These are phyloP conservation scores for Acacia acuminata DNA, from an alignment of 306 rosid species.

Conservation along the genomic window DNA sequence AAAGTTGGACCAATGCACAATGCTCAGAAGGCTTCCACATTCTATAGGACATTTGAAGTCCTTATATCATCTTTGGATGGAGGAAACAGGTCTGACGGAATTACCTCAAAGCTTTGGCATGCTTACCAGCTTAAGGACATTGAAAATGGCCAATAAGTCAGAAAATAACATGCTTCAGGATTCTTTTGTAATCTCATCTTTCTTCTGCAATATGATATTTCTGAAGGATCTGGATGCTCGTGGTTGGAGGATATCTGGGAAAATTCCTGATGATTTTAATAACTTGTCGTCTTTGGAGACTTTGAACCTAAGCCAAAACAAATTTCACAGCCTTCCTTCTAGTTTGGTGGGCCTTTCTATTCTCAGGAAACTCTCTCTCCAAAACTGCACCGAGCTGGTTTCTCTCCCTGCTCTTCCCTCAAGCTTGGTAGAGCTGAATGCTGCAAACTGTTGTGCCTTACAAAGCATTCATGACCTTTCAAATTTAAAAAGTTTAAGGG, in stretches of 20 bases:
- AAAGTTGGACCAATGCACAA: conserved; percentile 39
- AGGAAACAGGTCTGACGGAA: conserved; percentile 45
- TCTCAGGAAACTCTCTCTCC: conserved; percentile 41
- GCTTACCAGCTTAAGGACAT: conserved; percentile 55
- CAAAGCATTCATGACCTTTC: conserved; percentile 57
- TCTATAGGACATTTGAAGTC: conserved; percentile 59
- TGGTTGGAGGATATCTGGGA: conserved; percentile 55
- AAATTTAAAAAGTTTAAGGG: conserved; percentile 43
- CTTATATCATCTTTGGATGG: conserved; percentile 47
- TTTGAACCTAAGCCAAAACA: conserved; percentile 46
- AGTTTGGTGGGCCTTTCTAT: conserved; percentile 54
- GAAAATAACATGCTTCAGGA: not conserved
- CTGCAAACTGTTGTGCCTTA: conserved; percentile 50
- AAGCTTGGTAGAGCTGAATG: conserved; percentile 45
- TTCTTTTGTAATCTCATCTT: conserved; percentile 39
- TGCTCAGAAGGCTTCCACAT: conserved; percentile 54
- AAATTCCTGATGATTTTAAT: conserved; percentile 60
- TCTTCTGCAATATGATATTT: conserved; percentile 53
- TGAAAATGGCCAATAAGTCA: conserved; percentile 47
- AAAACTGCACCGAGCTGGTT: conserved; percentile 43
- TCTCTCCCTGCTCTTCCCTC: conserved; percentile 73
- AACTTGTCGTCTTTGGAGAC: conserved; percentile 45
- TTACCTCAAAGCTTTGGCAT: conserved; percentile 65
- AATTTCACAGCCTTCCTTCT: conserved; percentile 60
- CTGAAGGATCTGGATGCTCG: conserved; percentile 47